A percentile compares a stretch with the other conserved stretches of the same genome.
Conservation (phyloP, 2,329 filamentous ascomycete genomes). For the Sporothrix dimorphospora region DNA sequence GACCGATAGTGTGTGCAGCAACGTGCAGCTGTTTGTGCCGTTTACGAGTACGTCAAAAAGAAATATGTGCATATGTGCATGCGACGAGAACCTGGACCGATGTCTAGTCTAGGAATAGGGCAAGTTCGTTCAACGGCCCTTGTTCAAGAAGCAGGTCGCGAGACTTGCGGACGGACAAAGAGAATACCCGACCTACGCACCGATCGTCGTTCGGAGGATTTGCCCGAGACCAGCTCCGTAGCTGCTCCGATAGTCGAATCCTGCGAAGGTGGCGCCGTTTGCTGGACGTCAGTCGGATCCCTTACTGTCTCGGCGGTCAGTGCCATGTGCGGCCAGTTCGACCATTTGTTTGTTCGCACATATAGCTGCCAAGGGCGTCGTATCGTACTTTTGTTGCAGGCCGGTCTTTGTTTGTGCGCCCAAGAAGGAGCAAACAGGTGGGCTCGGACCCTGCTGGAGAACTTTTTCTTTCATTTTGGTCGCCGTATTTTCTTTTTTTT, state of each 20-base stretch:
- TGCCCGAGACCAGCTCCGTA: background rate
- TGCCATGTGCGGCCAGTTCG: background rate
- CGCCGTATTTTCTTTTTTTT: background rate
- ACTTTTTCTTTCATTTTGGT: background rate
- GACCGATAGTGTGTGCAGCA: slow-evolving; percentile 21
- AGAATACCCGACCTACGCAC: background rate
- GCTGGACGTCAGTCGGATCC: background rate
- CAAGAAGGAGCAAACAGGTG: background rate
- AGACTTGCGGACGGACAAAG: background rate
- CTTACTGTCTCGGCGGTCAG: background rate
- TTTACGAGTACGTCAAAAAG: background rate
- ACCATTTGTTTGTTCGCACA: too few relatives aligned
- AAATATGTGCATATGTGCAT: background rate
- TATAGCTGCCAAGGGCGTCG: background rate
- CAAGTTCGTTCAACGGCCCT: too few relatives aligned
- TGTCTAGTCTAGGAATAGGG: background rate
- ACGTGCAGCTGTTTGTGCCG: background rate
- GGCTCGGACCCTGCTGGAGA: background rate
- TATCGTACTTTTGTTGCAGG: background rate
- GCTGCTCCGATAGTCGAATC: background rate
- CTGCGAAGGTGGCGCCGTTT: background rate
- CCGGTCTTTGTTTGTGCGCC: background rate
- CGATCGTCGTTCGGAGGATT: background rate
- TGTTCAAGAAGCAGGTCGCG: background rate
- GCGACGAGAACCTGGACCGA: background rate